A percentile compares a stretch with the other conserved stretches of the same genome.
Conservation (phyloP, 2,329 filamentous ascomycete genomes). For the Arthrocladium fulminans region DNA sequence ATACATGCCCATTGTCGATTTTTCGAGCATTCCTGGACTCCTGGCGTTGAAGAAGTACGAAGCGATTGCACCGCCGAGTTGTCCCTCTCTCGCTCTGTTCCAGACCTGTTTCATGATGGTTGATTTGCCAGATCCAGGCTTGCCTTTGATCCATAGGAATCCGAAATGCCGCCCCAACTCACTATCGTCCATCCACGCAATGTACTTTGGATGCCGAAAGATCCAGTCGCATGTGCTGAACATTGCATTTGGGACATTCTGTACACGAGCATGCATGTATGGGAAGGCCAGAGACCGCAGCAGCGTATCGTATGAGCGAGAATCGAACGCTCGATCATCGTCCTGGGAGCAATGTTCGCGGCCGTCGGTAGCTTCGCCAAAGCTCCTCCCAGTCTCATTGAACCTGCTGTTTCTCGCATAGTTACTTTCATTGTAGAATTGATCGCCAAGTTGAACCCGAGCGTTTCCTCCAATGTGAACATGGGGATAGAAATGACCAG, state of each 20-base stretch:
- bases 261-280: constrained; percentile 33
- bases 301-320: too few species aligned
- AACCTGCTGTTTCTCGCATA: too few species aligned
- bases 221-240: constrained; percentile 38
- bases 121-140: constrained; percentile 32
- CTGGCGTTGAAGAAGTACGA: constrained; percentile 46
- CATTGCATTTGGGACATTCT: constrained; percentile 23
- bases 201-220: constrained; percentile 28
- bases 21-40: constrained; percentile 34
- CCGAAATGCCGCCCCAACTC: constrained; percentile 19
- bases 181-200: constrained; percentile 30
- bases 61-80: constrained; percentile 22
- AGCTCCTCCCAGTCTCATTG: not conserved
- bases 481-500: not conserved
- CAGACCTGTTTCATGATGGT: constrained; percentile 29
- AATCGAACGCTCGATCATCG: not conserved
- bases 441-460: not conserved
- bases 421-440: not conserved
- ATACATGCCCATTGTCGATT: too few species aligned
- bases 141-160: constrained; percentile 34
- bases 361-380: too few species aligned
- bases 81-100: not conserved
- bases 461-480: not conserved
- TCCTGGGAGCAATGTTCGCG: too few species aligned
- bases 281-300: constrained; percentile 31